These are phyloP conservation scores for Trebouxia sp. DNA, from an alignment of 139 green algal species.

Conservation along the genomic window DNA sequence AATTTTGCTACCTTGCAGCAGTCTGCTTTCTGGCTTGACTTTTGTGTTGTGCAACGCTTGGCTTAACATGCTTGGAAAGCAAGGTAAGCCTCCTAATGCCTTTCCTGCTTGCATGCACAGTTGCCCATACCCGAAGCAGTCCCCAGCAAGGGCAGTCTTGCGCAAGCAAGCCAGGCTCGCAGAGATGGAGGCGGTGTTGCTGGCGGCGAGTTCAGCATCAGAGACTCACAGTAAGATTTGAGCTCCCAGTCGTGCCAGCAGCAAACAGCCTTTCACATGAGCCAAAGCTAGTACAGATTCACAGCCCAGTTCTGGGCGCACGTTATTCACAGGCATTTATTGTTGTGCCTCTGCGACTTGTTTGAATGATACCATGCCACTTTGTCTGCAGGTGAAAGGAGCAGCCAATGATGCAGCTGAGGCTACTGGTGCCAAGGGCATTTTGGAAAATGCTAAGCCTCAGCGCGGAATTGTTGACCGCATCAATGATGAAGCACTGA, in stretches of 20 bases:
- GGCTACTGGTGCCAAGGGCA: neutral
- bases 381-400: neutral
- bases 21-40: no score
- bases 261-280: no score
- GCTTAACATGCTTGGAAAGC: no score
- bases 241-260: neutral
- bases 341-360: no score
- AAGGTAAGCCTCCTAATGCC: constrained; percentile 13
- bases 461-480: neutral
- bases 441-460: neutral
- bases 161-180: neutral
- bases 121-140: constrained; percentile 11
- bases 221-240: neutral
- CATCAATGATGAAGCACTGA: constrained; percentile 14
- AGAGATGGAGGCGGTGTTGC: neutral
- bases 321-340: no score
- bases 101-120: constrained; percentile 9
- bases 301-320: no score
- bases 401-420: neutral
- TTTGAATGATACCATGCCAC: no score
- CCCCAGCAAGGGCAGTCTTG: neutral
- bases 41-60: no score
- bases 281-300: no score
- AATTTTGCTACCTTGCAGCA: no score
- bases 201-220: constrained; percentile 3